phyloP scores from a whole-genome alignment of 106 monocot species.

The Acanthochlamys bracteata region DNA sequence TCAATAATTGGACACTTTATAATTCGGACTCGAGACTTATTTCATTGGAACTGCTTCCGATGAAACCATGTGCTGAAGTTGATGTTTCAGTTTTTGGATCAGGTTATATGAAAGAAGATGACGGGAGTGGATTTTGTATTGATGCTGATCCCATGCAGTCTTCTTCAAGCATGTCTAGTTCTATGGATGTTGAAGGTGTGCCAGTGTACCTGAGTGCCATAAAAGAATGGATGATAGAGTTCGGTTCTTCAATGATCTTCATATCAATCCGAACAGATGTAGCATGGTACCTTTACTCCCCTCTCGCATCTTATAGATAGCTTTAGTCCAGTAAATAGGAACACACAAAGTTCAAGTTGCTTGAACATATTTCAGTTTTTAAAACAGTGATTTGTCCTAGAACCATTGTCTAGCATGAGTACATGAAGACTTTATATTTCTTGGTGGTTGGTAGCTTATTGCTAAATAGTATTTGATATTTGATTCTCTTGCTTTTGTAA shows the following conservation, averaged over 20 bases:
- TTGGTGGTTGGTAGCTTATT: too few species aligned
- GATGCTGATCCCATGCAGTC: constrained; percentile 35
- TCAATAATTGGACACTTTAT: constrained; percentile 85
- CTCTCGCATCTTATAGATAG: too few species aligned
- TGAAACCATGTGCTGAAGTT: constrained; percentile 84
- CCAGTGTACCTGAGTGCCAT: constrained; percentile 82
- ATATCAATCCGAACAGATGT: constrained; percentile 87
- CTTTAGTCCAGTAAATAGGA: too few species aligned
- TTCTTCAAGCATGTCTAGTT: constrained; percentile 33
- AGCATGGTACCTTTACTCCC: constrained; percentile 51
- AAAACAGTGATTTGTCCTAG: too few species aligned
- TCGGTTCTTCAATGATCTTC: constrained; percentile 88
- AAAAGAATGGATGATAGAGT: constrained; percentile 98
- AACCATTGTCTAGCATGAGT: too few species aligned
- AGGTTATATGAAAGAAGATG: constrained; percentile 88
- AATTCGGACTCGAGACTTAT: constrained; percentile 94
- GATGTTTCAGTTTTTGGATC: constrained; percentile 89
- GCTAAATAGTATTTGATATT: too few species aligned
- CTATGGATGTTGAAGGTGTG: constrained; percentile 49
- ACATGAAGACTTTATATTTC: too few species aligned
- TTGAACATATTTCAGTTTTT: too few species aligned
- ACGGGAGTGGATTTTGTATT: constrained; percentile 70
- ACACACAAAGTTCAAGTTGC: too few species aligned
- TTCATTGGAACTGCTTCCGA: constrained; percentile 84
- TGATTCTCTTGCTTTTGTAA: too few species aligned